Evolutionary conservation across 1,284 basidiomycete species (phyloP), one percentile per base, ranked within the genome.

Genomic region (Cutaneotrichosporon dermatis): DNA sequence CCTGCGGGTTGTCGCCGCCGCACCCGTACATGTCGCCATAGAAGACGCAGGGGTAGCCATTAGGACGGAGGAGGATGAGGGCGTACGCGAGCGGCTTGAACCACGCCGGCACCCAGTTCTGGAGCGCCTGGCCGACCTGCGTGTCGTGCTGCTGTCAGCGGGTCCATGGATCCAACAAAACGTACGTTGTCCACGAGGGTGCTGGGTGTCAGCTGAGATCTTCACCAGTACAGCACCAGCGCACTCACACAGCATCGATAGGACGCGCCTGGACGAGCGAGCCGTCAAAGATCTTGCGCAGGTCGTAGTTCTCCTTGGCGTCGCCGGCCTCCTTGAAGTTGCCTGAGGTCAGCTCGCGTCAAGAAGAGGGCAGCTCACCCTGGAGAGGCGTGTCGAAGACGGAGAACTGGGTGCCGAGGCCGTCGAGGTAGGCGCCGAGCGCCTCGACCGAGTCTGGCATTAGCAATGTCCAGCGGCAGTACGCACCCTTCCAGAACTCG

Each of bases 21-120:
- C 76, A 79, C 13, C 83, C 83, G 67, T 83, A 74, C 33, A 95
- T 73, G 76, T 97, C 94, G 7, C 92, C 92, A 64, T 92, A 92
- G 78, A 97, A 97, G 37, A 96, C 86, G 70, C 92, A 93, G 83
- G 94, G 94, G 75, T 93, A 86, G n/a, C 94, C 94, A 58, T 85
- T 82, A 16, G 82, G 80, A 61, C 92, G 85, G 44, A 96, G 82
- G 41, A 97, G 82, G 72, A 95, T 94, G 54, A 97, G 76, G 1
- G 92, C 85, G 76, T 97, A 96, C 2, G 83, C 83, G 5, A 85
- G 73, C 0, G 84, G 83, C 66, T 84, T 84, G 79, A 85, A 85
- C 53, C 74, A 71, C 0, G 82, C 72, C 4, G 79, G 78, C 4
- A 85, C 82, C 73, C 81, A 82, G 55, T 80, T 79, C 62, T 84